Evolutionary conservation across 2,329 filamentous ascomycete species (phyloP).

Genomic region (Mariannaea elegans): DNA sequence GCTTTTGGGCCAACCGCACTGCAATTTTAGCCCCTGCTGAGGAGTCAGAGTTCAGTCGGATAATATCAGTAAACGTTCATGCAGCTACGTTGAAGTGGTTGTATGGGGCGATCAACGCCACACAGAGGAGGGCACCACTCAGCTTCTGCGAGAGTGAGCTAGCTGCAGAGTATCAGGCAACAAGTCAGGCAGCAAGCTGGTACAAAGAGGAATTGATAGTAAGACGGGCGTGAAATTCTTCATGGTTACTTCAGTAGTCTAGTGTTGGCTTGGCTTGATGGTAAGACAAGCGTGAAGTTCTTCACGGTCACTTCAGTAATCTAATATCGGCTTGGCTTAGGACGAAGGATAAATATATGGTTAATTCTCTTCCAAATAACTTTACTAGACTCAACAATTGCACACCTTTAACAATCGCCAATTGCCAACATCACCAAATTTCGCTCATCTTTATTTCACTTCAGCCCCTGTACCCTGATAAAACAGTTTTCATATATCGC

Average conservation of each 20-base stretch:
- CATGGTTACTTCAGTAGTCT: not conserved
- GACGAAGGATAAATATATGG: not conserved
- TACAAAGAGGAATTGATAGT: not conserved
- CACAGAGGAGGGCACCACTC: not conserved
- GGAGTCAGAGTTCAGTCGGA: too few species aligned
- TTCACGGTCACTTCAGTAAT: not conserved
- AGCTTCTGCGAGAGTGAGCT: too few species aligned
- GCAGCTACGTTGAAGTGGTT: too few species aligned
- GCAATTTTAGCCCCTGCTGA: too few species aligned
- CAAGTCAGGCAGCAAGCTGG: not conserved
- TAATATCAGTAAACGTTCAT: too few species aligned
- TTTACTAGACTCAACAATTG: not conserved
- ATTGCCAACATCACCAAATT: not conserved
- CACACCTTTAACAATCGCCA: not conserved
- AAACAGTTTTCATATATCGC: not conserved
- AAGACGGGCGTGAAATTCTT: not conserved
- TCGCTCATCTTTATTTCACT: not conserved
- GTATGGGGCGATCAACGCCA: not conserved
- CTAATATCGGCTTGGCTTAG: not conserved
- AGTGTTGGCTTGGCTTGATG: too few species aligned
- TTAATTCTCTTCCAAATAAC: not conserved
- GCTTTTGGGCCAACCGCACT: too few species aligned
- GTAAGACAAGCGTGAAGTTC: too few species aligned
- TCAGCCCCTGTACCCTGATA: not conserved
- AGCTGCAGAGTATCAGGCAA: not conserved